These are phyloP conservation scores for Fusarium solani-melongenae DNA, from an alignment of 2,329 filamentous ascomycete genomes.

Conservation along the genomic window DNA sequence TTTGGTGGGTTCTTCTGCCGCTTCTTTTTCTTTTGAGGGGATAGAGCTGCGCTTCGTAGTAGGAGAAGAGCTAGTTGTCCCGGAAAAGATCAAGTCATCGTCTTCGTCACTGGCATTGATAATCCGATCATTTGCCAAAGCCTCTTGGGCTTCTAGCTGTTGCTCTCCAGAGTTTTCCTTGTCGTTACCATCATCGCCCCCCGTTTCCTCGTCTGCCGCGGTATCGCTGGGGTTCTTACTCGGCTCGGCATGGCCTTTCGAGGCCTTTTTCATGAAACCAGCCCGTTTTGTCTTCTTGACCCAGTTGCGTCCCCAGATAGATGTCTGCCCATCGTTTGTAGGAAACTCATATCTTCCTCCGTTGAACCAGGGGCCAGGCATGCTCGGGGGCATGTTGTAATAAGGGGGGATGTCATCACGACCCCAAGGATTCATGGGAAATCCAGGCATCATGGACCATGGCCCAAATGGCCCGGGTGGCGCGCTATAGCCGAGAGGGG, in stretches of 20 bases:
- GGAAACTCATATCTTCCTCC: conserved; percentile 49
- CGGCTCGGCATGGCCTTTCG: conserved; percentile 6
- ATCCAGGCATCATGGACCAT: conserved; percentile 25
- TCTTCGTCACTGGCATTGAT: conserved; percentile 37
- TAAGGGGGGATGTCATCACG: conserved; percentile 38
- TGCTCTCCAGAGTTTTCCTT: neutral
- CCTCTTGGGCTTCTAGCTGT: neutral
- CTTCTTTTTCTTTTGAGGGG: neutral
- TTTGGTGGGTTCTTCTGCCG: neutral
- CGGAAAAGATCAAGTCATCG: conserved; percentile 38
- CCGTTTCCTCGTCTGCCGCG: neutral
- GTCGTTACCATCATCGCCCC: neutral
- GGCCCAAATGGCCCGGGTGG: conserved; percentile 13
- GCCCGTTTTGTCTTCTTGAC: conserved; percentile 23
- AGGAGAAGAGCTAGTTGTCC: neutral
- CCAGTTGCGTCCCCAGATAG: conserved; percentile 49
- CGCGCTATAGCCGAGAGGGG: neutral
- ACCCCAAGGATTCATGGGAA: conserved; percentile 26
- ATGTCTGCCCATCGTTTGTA: conserved; percentile 43
- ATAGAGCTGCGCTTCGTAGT: neutral
- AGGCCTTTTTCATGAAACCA: conserved; percentile 30
- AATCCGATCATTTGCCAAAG: neutral
- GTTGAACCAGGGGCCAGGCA: conserved; percentile 14
- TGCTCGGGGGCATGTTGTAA: conserved; percentile 27
- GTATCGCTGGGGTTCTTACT: neutral